These are phyloP conservation scores for Sphagnum contortum DNA, from an alignment of 225 moss, liverwort and hornwort genomes.

Conservation along the genomic window DNA sequence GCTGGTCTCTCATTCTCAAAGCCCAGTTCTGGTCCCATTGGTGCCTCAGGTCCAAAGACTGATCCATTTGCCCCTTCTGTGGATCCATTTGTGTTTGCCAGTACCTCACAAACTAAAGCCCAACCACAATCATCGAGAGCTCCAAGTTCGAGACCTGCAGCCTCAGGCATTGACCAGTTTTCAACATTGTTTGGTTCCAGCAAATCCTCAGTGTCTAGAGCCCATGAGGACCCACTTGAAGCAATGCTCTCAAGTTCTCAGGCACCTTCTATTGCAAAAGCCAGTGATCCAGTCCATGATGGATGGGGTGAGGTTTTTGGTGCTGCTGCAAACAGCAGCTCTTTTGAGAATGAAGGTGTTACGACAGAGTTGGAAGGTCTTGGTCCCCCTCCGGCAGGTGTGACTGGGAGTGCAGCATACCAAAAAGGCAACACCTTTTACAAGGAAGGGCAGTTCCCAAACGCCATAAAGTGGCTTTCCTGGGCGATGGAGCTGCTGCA, in stretches of 20 bases:
- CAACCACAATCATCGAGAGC: conserved; percentile 23
- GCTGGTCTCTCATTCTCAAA: conserved; percentile 45
- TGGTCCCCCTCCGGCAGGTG: conserved; percentile 75
- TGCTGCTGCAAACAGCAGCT: conserved; percentile 38
- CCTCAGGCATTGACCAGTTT: conserved; percentile 30
- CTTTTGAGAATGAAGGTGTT: conserved; percentile 48
- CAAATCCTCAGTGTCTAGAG: conserved; percentile 21
- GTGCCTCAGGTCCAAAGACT: conserved; percentile 4
- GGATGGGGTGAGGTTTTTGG: conserved; percentile 77
- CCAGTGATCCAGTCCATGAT: conserved; percentile 50
- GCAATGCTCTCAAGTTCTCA: conserved; percentile 31
- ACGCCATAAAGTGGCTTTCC: conserved; percentile 98
- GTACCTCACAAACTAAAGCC: conserved; percentile 11
- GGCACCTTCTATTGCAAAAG: conserved; percentile 14
- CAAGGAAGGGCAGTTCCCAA: conserved; percentile 90
- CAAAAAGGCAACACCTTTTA: conserved; percentile 73
- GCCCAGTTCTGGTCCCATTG: conserved; percentile 23
- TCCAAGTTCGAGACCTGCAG: conserved; percentile 43
- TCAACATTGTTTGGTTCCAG: conserved; percentile 28
- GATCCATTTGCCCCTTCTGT: conserved; percentile 7
- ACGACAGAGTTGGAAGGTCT: conserved; percentile 93
- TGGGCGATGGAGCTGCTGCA: conserved; percentile 79
- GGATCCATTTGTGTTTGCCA: conserved; percentile 60
- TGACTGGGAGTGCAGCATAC: conserved; percentile 51
- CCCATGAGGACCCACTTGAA: conserved; percentile 31